Evolutionary conservation across 257 asterid genomes (phyloP).

Genomic region (Voacanga thouarsii): DNA sequence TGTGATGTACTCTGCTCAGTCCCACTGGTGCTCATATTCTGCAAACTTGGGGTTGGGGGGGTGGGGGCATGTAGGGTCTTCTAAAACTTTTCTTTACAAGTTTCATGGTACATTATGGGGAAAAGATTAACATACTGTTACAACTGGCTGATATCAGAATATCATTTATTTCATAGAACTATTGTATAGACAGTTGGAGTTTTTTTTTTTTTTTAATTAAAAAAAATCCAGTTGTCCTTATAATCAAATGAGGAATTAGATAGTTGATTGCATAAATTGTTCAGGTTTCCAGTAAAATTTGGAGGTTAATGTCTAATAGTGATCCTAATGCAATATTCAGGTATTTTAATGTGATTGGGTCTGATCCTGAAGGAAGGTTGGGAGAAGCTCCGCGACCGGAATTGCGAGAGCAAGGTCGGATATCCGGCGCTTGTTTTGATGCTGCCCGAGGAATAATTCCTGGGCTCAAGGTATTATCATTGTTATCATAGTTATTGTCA

Average conservation of each 20-base stretch:
- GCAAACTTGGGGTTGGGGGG: not conserved
- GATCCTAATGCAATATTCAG: slow-evolving; percentile 30
- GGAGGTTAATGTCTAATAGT: not conserved
- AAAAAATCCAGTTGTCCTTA: not conserved
- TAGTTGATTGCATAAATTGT: not conserved
- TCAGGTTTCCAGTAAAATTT: not conserved
- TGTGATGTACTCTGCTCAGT: slow-evolving; percentile 4
- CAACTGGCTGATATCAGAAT: not conserved
- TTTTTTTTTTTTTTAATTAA: not conserved
- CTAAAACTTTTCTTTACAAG: not conserved
- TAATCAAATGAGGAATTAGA: not conserved
- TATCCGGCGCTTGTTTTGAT: slow-evolving; percentile 96
- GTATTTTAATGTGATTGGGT: slow-evolving; percentile 94
- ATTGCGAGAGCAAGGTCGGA: slow-evolving; percentile 87
- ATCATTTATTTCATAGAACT: too few species aligned
- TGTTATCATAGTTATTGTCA: not conserved
- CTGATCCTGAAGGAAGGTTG: slow-evolving; percentile 78
- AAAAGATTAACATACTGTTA: not conserved
- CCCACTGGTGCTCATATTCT: not conserved
- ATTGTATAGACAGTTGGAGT: not conserved
- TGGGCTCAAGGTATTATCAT: slow-evolving; percentile 61
- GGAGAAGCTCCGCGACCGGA: slow-evolving; percentile 97
- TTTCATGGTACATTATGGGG: not conserved
- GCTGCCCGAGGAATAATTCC: slow-evolving; percentile 93
- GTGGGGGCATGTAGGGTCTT: too few species aligned